phyloP scores from a whole-genome alignment of 768 basidiomycete genomes.

The Royoungia palumana region DNA sequence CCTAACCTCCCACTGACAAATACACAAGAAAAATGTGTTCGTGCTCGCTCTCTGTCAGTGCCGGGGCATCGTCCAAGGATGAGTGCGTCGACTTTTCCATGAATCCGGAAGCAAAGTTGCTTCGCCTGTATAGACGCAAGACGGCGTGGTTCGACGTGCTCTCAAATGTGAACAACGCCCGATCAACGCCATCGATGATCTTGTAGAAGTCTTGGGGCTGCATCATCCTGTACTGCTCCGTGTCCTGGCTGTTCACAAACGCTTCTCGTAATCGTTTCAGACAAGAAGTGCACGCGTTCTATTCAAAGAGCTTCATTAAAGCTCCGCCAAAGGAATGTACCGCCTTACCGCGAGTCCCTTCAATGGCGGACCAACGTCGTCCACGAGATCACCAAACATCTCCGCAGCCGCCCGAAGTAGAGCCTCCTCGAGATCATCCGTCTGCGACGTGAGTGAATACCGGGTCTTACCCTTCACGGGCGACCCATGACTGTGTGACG shows the following conservation, averaged over 20 bases:
- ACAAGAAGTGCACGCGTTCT: constrained; percentile 61
- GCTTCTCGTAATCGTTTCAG: constrained; percentile 63
- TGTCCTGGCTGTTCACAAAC: constrained; percentile 46
- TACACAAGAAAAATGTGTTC: constrained; percentile 89
- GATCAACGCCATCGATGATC: constrained; percentile 63
- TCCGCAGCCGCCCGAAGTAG: constrained; percentile 52
- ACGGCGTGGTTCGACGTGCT: constrained; percentile 83
- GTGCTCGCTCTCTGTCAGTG: constrained; percentile 51
- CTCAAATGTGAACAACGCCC: constrained; percentile 70
- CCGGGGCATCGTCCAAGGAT: constrained; percentile 29
- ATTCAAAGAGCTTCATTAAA: background rate
- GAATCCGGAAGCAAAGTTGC: constrained; percentile 31
- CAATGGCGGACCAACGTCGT: constrained; percentile 76
- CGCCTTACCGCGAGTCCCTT: constrained; percentile 64
- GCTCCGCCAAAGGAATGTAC: background rate
- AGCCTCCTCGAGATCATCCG: constrained; percentile 41
- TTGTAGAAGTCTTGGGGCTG: constrained; percentile 60
- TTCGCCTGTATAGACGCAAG: constrained; percentile 65
- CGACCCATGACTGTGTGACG: constrained; percentile 14
- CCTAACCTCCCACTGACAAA: constrained; percentile 58
- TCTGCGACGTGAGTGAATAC: constrained; percentile 36
- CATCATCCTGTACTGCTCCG: constrained; percentile 33
- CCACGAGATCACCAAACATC: constrained; percentile 76
- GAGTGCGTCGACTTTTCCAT: constrained; percentile 13
- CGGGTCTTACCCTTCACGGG: constrained; percentile 16